Evolutionary conservation across 1,284 basidiomycete genomes (phyloP).

Genomic region (Heterobasidion annosum): DNA sequence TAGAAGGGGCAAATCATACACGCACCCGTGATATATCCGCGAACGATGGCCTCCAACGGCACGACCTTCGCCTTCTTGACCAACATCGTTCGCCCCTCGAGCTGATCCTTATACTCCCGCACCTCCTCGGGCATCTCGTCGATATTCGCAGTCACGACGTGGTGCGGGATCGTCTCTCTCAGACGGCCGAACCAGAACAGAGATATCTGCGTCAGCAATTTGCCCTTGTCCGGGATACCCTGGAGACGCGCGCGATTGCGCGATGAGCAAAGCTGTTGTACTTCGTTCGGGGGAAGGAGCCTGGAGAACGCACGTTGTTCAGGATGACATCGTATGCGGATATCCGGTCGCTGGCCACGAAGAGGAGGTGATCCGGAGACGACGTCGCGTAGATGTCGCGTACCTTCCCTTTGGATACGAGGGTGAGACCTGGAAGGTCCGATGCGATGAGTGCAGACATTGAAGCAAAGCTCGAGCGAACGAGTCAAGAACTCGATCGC

Average conservation of each 20-base stretch:
- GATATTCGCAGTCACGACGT: slow-evolving; percentile 71
- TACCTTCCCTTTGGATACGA: slow-evolving; percentile 87
- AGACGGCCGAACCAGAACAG: slow-evolving; percentile 94
- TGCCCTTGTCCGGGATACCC: slow-evolving; percentile 94
- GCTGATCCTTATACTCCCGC: slow-evolving; percentile 56
- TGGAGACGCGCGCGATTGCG: slow-evolving; percentile 20
- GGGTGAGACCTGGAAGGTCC: slow-evolving; percentile 43
- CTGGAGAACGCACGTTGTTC: slow-evolving; percentile 53
- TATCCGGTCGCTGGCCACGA: slow-evolving; percentile 94
- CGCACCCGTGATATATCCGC: slow-evolving; percentile 90
- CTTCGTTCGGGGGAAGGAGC: neutral
- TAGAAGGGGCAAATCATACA: neutral
- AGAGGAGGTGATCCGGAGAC: slow-evolving; percentile 67
- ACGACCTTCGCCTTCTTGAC: slow-evolving; percentile 87
- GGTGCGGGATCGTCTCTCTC: slow-evolving; percentile 72
- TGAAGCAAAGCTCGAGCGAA: neutral
- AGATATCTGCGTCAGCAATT: slow-evolving; percentile 84
- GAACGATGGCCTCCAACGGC: slow-evolving; percentile 94
- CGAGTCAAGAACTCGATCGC: too few relatives aligned
- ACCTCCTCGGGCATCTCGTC: slow-evolving; percentile 73
- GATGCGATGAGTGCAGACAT: slow-evolving; percentile 38
- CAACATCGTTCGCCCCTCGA: slow-evolving; percentile 86
- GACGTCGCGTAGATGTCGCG: slow-evolving; percentile 83
- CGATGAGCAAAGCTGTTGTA: neutral
- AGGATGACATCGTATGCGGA: slow-evolving; percentile 96